phyloP scores from a whole-genome alignment of 2,329 filamentous ascomycete genomes.

The Aspergillus hortae region DNA sequence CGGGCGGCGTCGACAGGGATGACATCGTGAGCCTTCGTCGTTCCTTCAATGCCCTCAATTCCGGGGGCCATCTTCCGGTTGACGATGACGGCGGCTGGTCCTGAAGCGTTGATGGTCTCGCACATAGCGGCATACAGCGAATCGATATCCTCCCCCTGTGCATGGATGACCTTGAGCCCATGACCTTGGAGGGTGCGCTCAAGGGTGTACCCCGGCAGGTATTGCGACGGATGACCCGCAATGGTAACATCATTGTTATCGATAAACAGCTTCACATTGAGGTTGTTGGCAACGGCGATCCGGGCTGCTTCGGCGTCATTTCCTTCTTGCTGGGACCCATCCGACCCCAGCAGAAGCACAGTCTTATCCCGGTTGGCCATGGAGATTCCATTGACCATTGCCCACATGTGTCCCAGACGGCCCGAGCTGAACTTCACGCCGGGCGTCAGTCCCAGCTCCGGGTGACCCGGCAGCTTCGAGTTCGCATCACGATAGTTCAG shows the following conservation, averaged over 20 bases:
- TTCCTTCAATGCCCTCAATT: conserved; percentile 35
- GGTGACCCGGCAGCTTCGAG: conserved; percentile 39
- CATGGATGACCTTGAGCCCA: conserved; percentile 33
- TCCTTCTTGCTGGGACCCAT: conserved; percentile 42
- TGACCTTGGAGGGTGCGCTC: conserved; percentile 33
- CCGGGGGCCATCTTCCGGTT: conserved; percentile 37
- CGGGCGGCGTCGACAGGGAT: conserved; percentile 34
- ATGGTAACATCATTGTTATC: conserved; percentile 43
- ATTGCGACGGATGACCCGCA: conserved; percentile 38
- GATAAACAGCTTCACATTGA: conserved; percentile 39
- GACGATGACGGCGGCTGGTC: conserved; percentile 31
- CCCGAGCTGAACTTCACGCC: conserved; percentile 41
- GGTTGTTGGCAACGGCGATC: conserved; percentile 33
- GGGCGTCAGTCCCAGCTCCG: conserved; percentile 38
- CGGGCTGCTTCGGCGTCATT: conserved; percentile 41
- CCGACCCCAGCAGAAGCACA: conserved; percentile 36
- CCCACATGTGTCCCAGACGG: conserved; percentile 40
- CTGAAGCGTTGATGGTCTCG: conserved; percentile 29
- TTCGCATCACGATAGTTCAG: conserved; percentile 40
- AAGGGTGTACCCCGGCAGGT: conserved; percentile 36
- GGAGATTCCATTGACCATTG: conserved; percentile 36
- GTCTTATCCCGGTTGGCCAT: conserved; percentile 37
- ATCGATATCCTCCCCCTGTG: conserved; percentile 37
- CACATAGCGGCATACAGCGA: conserved; percentile 32
- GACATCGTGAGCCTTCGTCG: conserved; percentile 36